Conservation (phyloP, 1,284 basidiomycete genomes). For the Xanthoconium separans region DNA sequence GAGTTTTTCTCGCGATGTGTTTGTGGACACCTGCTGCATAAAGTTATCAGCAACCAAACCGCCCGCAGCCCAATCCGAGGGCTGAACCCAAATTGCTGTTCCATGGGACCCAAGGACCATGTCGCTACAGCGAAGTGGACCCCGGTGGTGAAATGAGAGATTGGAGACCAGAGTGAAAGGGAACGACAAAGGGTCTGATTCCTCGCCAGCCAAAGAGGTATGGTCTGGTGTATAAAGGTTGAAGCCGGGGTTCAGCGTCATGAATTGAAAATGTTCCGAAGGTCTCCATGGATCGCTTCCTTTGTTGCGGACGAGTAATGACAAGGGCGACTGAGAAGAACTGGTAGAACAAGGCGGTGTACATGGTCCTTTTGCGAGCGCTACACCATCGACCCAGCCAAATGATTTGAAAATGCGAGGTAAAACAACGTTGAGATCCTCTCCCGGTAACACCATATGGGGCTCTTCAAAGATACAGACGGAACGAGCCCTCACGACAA, state of each 20-base stretch:
- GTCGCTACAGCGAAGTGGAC: constrained; percentile 50
- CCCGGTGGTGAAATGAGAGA: constrained; percentile 34
- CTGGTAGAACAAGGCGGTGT: not conserved
- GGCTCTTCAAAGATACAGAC: constrained; percentile 54
- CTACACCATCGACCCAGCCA: constrained; percentile 63
- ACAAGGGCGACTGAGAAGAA: constrained; percentile 33
- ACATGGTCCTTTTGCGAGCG: constrained; percentile 34
- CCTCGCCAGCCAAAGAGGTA: constrained; percentile 21
- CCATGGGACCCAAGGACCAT: constrained; percentile 51
- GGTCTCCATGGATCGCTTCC: constrained; percentile 57
- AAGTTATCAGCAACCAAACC: constrained; percentile 34
- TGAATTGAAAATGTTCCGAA: constrained; percentile 46
- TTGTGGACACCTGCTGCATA: constrained; percentile 16
- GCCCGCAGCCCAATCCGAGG: constrained; percentile 40
- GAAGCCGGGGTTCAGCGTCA: constrained; percentile 35
- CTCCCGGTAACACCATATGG: constrained; percentile 15
- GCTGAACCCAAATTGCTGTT: constrained; percentile 60
- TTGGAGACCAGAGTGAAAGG: constrained; percentile 36
- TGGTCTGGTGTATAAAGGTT: not conserved
- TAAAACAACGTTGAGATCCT: constrained; percentile 22
- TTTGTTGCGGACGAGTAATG: constrained; percentile 54
- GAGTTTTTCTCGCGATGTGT: constrained; percentile 40
- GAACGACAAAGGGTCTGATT: constrained; percentile 40
- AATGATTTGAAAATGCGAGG: constrained; percentile 50
- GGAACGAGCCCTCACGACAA: constrained; percentile 58